Evolutionary conservation across 2,329 filamentous ascomycete species (phyloP).

Genomic region (Ascochyta rabiei): DNA sequence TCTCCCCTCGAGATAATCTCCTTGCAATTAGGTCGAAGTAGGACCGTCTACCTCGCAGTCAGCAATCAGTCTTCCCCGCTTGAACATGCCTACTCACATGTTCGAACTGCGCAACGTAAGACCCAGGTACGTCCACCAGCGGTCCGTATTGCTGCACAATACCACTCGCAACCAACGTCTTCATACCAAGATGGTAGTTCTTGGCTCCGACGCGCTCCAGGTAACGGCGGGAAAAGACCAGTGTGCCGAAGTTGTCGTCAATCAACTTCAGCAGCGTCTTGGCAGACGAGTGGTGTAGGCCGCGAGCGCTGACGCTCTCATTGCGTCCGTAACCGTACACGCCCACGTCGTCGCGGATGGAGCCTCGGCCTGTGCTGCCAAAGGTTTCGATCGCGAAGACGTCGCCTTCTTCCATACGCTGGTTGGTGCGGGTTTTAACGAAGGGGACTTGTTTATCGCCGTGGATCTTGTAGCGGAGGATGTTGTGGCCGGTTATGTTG

Average conservation of each 20-base stretch:
- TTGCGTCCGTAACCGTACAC: slow-evolving; percentile 70
- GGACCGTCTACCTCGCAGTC: slow-evolving; percentile 35
- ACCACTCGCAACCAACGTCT: slow-evolving; percentile 78
- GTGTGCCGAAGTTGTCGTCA: slow-evolving; percentile 91
- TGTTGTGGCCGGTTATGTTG: slow-evolving; percentile 90
- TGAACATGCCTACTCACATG: slow-evolving; percentile 68
- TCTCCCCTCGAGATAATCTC: slow-evolving; percentile 86
- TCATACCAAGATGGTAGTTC: slow-evolving; percentile 89
- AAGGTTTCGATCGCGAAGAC: slow-evolving; percentile 96
- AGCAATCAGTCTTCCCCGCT: slow-evolving; percentile 2
- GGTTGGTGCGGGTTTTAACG: slow-evolving; percentile 80
- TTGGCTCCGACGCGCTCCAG: slow-evolving; percentile 86
- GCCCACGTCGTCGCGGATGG: slow-evolving; percentile 78
- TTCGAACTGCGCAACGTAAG: slow-evolving; percentile 92
- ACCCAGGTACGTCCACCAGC: slow-evolving; percentile 86
- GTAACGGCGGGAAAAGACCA: slow-evolving; percentile 88
- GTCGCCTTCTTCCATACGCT: slow-evolving; percentile 97
- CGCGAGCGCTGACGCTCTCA: slow-evolving; percentile 70
- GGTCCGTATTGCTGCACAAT: slow-evolving; percentile 90
- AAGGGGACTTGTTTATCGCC: slow-evolving; percentile 92
- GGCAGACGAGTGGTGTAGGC: slow-evolving; percentile 77
- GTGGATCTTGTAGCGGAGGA: slow-evolving; percentile 87
- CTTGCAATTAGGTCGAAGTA: slow-evolving; percentile 63
- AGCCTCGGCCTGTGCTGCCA: slow-evolving; percentile 87
- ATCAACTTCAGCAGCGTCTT: slow-evolving; percentile 84